Evolutionary conservation across 2,329 filamentous ascomycete species (phyloP), one percentile per base, ranked within the genome.

Genomic region (Fusarium falciforme): DNA sequence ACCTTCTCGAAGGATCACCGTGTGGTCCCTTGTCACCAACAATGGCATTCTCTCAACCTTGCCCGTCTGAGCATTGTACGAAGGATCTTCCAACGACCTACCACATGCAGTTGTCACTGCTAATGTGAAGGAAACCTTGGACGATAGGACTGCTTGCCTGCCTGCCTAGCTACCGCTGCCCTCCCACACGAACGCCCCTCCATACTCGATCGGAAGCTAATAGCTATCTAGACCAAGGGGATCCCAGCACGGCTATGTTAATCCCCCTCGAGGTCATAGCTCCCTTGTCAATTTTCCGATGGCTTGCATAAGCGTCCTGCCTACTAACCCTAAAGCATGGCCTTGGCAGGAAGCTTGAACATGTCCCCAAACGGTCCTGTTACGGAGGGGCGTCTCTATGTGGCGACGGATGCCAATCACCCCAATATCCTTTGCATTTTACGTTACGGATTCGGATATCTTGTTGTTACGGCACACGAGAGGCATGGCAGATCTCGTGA

Each of bases 161-260:
- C 44, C 25, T 54, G 47, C 47, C 47, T 54, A n/a, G 25, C 11
- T 44, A 17, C 11, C 16, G 22, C 27, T 20, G 11, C 4, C 5
- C 14, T 22, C 29, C 65, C 64, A 35, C 5, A 36, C 58, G 61
- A 54, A 54, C 65, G 59, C 42, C 58, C 62, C 61, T 67, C 65
- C 59, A 61, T 63, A 63, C 61, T 61, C 31, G 61, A 40, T 40
- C 36, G 27, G 66, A 73, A 72, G 65, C 69, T 67, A 75, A 73
- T 55, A 31, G 20, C 22, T 25, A 49, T 14, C 20, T 17, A 6
- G 25, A 64, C 65, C 65, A 67, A 64, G 40, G 49, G 42, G 52
- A 52, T 64, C 29, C 17, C 5, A 42, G n/a, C 8, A 25, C 2
- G 31, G 27, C 25, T 27, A 59, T 71, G 22, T 11, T 35, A 38